Conservation (phyloP, 225 moss, liverwort and hornwort species). For the Marchantia polymorpha region DNA sequence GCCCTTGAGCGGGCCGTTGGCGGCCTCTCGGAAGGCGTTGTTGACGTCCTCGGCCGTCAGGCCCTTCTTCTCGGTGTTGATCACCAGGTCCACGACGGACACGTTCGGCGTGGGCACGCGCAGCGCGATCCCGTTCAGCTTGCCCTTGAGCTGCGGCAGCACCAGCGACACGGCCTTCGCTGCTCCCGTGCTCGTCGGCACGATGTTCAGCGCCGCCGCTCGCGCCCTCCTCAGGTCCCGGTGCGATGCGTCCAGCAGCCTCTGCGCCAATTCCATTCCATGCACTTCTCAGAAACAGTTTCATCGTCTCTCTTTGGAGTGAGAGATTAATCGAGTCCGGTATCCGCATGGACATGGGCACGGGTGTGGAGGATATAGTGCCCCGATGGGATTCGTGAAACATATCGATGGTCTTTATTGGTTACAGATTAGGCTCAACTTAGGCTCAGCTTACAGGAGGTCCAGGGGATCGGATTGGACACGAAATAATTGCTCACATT, state of each 20-base stretch:
- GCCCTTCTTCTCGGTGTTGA: slow-evolving; percentile 51
- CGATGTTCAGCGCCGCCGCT: slow-evolving; percentile 57
- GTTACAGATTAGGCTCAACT: too few species aligned
- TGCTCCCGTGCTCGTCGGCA: slow-evolving; percentile 55
- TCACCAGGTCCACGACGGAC: slow-evolving; percentile 52
- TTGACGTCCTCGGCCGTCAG: slow-evolving; percentile 51
- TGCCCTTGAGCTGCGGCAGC: slow-evolving; percentile 53
- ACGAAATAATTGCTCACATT: too few species aligned
- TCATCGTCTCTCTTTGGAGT: too few species aligned
- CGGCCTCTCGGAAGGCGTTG: slow-evolving; percentile 47
- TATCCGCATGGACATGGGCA: too few species aligned
- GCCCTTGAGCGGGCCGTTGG: slow-evolving; percentile 41
- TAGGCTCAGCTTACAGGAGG: too few species aligned
- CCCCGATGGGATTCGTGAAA: too few species aligned
- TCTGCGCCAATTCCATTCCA: slow-evolving; percentile 15
- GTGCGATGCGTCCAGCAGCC: slow-evolving; percentile 54
- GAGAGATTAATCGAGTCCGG: too few species aligned
- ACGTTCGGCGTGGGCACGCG: slow-evolving; percentile 62
- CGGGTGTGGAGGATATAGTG: too few species aligned
- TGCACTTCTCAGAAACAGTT: too few species aligned
- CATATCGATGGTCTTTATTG: too few species aligned
- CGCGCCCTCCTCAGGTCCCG: slow-evolving; percentile 57
- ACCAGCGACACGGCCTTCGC: slow-evolving; percentile 59
- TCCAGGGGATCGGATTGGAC: too few species aligned
- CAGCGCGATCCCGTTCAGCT: slow-evolving; percentile 56